Evolutionary conservation across 306 rosid species (phyloP), one percentile per base, ranked within the genome.

Genomic region (Betula pendula): DNA sequence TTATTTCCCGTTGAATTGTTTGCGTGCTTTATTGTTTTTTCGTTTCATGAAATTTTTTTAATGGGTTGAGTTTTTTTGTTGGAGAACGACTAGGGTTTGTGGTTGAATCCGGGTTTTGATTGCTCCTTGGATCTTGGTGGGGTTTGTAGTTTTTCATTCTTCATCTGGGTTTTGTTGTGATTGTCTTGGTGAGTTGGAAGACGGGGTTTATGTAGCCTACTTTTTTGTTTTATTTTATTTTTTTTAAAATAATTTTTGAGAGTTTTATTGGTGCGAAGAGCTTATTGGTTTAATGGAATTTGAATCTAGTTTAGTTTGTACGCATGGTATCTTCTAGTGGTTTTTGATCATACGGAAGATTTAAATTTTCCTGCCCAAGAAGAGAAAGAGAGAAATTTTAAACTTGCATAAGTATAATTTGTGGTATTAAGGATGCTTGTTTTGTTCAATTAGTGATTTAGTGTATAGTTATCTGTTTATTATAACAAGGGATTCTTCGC

Each of bases 51-150:
- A 7, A 63, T 63, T 6, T 35, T 10, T 60, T 33, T 63, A 33
- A 22, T 10, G 31, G 33, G 14, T 3, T 10, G 22, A 22, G 10
- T 55, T 24, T 24, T 55, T 24, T 55, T 55, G 6, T 12, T 24
- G 2, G 22, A 56, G 33, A 13, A 52, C 3, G n/a, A 20, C 40
- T 67, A 16, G 22, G 16, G 51, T 60, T 16, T 60, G 35, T 47
- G 48, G 6, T 65, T 55, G 42, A 71, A 78, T 55, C 71, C 52
- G 44, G 71, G 14, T 33, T 50, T 58, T 62, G 10, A 11, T 58
- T 79, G 17, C 44, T 47, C 51, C 6, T 6, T 8, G 29, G 5
- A 56, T 38, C 17, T n/a, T 51, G 43, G 31, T 65, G n/a, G 48
- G 70, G 14, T 62, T 62, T 14, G 12, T 33, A 8, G 9, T 38